Conservation (phyloP, 2,329 filamentous ascomycete species). For the Sclerotinia nivalis region DNA sequence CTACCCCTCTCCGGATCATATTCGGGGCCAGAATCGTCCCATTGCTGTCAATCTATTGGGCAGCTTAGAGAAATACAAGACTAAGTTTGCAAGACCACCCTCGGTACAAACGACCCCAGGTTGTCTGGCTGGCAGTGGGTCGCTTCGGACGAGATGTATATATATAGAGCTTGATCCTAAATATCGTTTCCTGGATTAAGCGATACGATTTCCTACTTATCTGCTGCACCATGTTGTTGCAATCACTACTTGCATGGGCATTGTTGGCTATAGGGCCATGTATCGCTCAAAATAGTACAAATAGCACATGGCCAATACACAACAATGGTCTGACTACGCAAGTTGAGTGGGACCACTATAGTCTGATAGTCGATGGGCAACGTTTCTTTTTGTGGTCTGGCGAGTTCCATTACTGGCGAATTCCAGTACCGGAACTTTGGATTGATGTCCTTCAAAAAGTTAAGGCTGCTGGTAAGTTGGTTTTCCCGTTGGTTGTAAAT, state of each 20-base stretch:
- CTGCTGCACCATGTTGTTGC: conserved; percentile 11
- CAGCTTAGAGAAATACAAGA: neutral
- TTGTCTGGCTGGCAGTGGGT: conserved; percentile 1
- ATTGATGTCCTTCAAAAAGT: conserved; percentile 80
- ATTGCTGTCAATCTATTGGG: conserved; percentile 13
- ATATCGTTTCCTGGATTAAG: neutral
- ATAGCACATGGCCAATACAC: conserved; percentile 18
- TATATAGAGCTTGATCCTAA: conserved; percentile 9
- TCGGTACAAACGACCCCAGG: neutral
- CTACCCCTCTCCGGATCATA: conserved; percentile 9
- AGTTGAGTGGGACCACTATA: conserved; percentile 24
- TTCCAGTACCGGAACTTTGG: conserved; percentile 62
- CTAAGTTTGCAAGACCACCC: neutral
- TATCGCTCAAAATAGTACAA: conserved; percentile 16
- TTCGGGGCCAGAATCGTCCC: conserved; percentile 16
- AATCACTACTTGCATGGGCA: conserved; percentile 3
- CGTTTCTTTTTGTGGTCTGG: conserved; percentile 21
- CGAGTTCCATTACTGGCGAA: conserved; percentile 53
- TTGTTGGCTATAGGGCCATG: conserved; percentile 16
- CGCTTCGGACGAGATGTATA: neutral
- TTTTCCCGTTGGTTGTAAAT: no score
- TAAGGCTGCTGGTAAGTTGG: conserved; percentile 57
- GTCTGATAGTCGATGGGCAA: conserved; percentile 20
- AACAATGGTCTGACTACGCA: conserved; percentile 23
- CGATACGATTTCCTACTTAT: neutral